Conservation (phyloP, 805 yeast genomes). For the Metschnikowia henanensis region DNA sequence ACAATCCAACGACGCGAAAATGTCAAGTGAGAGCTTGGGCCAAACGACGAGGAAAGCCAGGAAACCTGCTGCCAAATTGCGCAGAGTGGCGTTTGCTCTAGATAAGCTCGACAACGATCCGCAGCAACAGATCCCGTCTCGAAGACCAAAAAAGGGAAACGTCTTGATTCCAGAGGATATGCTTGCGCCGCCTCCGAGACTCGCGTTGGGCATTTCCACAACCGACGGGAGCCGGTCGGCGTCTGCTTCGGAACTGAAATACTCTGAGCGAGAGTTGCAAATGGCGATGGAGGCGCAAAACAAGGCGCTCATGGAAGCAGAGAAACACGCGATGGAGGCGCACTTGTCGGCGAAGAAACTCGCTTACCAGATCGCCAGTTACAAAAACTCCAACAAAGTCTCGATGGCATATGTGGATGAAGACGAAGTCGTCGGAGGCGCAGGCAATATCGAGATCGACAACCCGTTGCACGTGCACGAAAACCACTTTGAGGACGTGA, state of each 20-base stretch:
- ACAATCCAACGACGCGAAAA: neutral
- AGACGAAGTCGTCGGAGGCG: slow-evolving; percentile 19
- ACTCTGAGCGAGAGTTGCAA: slow-evolving; percentile 48
- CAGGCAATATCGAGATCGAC: slow-evolving; percentile 52
- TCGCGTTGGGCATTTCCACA: slow-evolving; percentile 67
- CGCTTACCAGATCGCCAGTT: slow-evolving; percentile 61
- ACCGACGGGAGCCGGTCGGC: slow-evolving; percentile 22
- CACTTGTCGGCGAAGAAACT: slow-evolving; percentile 68
- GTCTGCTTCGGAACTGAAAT: slow-evolving; percentile 24
- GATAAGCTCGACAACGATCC: slow-evolving; percentile 66
- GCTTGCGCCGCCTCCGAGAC: slow-evolving; percentile 57
- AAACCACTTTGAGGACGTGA: slow-evolving; percentile 39
- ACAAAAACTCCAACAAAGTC: slow-evolving; percentile 24
- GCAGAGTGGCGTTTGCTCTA: slow-evolving; percentile 75
- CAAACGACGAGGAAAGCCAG: slow-evolving; percentile 37
- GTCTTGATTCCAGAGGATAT: slow-evolving; percentile 64
- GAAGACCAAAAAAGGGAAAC: slow-evolving; percentile 54
- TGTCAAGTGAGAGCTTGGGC: slow-evolving; percentile 26
- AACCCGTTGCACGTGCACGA: slow-evolving; percentile 69
- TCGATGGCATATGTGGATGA: slow-evolving; percentile 18
- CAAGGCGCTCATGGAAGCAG: slow-evolving; percentile 56
- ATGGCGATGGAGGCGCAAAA: slow-evolving; percentile 61
- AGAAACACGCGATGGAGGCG: slow-evolving; percentile 75
- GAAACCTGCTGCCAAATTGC: slow-evolving; percentile 40
- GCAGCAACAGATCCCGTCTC: slow-evolving; percentile 61